Base-by-base conservation (phyloP, 805 yeast species). In the Metschnikowia kunwiensis region DNA sequence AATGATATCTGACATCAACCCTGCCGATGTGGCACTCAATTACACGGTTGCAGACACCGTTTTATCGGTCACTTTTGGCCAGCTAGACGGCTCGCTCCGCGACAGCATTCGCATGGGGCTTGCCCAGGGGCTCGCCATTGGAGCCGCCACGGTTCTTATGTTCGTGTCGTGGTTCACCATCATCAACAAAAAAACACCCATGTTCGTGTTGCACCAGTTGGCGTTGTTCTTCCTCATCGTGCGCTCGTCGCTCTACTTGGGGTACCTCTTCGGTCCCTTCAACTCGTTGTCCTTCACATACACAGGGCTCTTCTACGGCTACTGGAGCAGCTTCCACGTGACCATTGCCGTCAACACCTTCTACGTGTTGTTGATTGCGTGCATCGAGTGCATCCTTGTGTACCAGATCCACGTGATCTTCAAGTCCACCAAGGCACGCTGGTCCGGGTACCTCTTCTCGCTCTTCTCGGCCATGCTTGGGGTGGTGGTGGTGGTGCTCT, bases 391-490 rank as follows among this genome's bases (percentile, higher is more conserved):
- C 0, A 80, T 93, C 0, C 60, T 91, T 51, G 68, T 80, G 2
- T 78, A 78, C 53, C 97, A 91, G 61, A 75, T 84, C 7, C 72
- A 68, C 43, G 74, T 82, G 21, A 78, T 93, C 32, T 86, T 86
- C 63, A 70, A 74, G 38, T 67, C 75, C n/a, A 77, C 80, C 13
- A 70, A 69, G n/a, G 62, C 72, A 20, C 66, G 62, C 26, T 57
- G 49, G 18, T 41, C 74, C 23, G 75, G 80, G 1, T 37, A 55
- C 24, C 5, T 59, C 0, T 52, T 75, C 18, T 65, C 77, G 1
- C 38, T 57, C 24, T 60, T 79, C 0, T 53, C 60, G 0, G 43
- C 63, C 0, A 27, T 38, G 14, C 61, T 81, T 16, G 84, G 80
- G 0, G 30, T 76, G 4, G 69, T 79, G 0, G 75, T 83, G 1